Conservation (phyloP, 441 rosid genomes). For the Populus hybrid region DNA sequence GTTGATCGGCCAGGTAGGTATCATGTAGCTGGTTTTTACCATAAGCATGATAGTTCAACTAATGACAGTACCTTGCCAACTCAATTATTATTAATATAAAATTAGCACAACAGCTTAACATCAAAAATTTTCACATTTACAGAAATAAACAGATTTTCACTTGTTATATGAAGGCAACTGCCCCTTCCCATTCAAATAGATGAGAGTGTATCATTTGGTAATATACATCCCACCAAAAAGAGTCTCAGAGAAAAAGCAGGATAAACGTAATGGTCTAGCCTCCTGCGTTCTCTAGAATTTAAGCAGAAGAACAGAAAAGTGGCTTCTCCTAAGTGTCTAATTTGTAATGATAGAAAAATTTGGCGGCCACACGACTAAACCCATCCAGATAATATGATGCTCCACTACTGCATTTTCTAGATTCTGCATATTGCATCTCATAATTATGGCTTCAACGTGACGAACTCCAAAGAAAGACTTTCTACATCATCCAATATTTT, state of each 20-base stretch:
- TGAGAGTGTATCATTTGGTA: background rate
- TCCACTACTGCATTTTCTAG: background rate
- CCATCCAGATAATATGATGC: background rate
- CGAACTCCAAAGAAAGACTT: background rate
- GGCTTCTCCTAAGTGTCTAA: background rate
- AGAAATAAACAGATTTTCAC: background rate
- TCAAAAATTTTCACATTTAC: background rate
- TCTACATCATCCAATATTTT: background rate
- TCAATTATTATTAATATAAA: background rate
- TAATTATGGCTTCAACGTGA: background rate
- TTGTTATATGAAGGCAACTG: background rate
- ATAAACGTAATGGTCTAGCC: background rate
- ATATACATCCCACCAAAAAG: background rate
- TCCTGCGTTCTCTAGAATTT: background rate
- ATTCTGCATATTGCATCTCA: background rate
- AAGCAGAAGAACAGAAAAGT: no score
- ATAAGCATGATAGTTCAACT: background rate
- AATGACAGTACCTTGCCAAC: background rate
- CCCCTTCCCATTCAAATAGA: background rate
- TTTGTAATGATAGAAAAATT: background rate
- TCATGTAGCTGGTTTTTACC: constrained; percentile 12
- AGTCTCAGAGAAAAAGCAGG: background rate
- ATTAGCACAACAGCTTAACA: background rate
- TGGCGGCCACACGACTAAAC: background rate
- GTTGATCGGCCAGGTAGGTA: constrained; percentile 74